Evolutionary conservation across 192 early-diverging fungal species (phyloP), one percentile per base, ranked within the genome.

Genomic region (Radiomyces spectabilis): DNA sequence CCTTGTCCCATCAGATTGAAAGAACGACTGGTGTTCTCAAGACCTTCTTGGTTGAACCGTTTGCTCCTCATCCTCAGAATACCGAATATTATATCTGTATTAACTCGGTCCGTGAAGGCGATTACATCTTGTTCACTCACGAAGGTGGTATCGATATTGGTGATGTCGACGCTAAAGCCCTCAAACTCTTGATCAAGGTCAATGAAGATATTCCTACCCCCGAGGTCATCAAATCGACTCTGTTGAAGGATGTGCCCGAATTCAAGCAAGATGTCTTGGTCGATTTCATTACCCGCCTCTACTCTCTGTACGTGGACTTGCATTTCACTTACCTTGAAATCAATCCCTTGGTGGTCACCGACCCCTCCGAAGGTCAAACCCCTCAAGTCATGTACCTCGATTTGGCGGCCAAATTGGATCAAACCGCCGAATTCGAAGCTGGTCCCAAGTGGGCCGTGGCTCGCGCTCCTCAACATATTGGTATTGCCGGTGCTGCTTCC

Each of bases 261-360:
- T 59, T 59, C 34, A 82, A 92, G 72, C 72, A 76, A 31, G 84
- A 86, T 46, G 83, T 84, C 27, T 74, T 98, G 50, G 84, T 92
- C 30, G 86, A 93, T 26, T 98, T 98, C 62, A 86, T 97, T 55
- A 82, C 82, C 53, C 88, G 90, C 45, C 82, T 98, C 37, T 95
- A 97, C 68, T 77, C 91, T 34, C 92, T 98, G 52, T 98, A 97
- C 75, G 76, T 94, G 48, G 92, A 97, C 53, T 83, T 97, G 27
- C 89, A 98, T 71, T 98, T 95, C 71, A 98, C 96, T 27, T 98
- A 98, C 68, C 89, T 98, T 58, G 96, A 98, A 74, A 98, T 98
- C 83, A 98, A 98, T 76, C 96, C 96, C 27, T 79, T 98, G 50
- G 96, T 98, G 3, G 96, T 98, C 43, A 75, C 92, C 44, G 89